Percentiles rank a stretch among this genome's conserved stretches.
Evolutionary conservation across 2,329 filamentous ascomycete species (phyloP).

Genomic region (Xylaria sp.): DNA sequence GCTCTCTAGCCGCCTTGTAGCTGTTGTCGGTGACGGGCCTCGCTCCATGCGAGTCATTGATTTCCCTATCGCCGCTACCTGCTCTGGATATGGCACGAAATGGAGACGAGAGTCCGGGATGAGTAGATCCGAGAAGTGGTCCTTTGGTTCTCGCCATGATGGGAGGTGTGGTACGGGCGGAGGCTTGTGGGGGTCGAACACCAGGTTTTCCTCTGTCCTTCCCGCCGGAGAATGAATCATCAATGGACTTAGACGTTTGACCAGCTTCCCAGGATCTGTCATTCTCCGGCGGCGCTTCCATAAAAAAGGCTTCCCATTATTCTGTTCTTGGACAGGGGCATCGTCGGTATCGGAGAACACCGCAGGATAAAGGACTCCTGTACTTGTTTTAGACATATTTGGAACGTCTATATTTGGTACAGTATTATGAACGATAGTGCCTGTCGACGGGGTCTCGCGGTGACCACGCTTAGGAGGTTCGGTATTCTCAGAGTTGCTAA

Average conservation of each 20-base stretch:
- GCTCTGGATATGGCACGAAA: slow-evolving; percentile 37
- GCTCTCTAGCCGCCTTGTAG: slow-evolving; percentile 1
- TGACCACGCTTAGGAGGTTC: slow-evolving; percentile 25
- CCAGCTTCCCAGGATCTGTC: slow-evolving; percentile 44
- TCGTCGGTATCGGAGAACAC: slow-evolving; percentile 24
- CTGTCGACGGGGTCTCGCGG: slow-evolving; percentile 40
- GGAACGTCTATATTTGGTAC: slow-evolving; percentile 25
- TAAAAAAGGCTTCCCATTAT: slow-evolving; percentile 49
- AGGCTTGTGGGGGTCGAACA: slow-evolving; percentile 30
- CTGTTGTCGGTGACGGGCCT: not conserved
- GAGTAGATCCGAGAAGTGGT: slow-evolving; percentile 45
- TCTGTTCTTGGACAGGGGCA: slow-evolving; percentile 31
- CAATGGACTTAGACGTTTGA: slow-evolving; percentile 27
- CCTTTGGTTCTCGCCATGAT: slow-evolving; percentile 20
- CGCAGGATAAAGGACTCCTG: slow-evolving; percentile 26
- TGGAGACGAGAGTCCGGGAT: slow-evolving; percentile 47
- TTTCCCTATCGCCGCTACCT: not conserved
- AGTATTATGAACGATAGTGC: slow-evolving; percentile 47
- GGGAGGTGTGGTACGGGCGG: slow-evolving; percentile 10
- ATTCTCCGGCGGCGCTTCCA: slow-evolving; percentile 46
- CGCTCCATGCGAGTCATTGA: not conserved
- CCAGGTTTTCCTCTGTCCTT: slow-evolving; percentile 36
- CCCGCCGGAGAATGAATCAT: slow-evolving; percentile 36
- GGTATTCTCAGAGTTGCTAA: slow-evolving; percentile 31
- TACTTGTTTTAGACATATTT: slow-evolving; percentile 7